Conservation (phyloP, 768 basidiomycete genomes). For the Boletus subcaerulescens region DNA sequence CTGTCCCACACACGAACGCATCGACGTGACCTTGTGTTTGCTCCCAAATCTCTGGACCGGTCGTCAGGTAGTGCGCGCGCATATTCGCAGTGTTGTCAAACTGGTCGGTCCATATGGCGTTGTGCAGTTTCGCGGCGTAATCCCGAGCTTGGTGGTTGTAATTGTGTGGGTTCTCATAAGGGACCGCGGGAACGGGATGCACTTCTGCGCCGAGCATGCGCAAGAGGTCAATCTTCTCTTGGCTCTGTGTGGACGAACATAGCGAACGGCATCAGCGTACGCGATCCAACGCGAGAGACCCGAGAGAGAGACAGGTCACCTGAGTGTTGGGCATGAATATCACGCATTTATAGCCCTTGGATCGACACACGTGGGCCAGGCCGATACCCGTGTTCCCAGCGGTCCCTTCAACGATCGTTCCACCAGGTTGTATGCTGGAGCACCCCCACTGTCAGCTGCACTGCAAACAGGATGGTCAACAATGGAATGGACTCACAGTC, state of each 20-base stretch:
- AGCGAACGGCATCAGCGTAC: not conserved
- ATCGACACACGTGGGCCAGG: slow-evolving; percentile 90
- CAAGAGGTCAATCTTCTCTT: slow-evolving; percentile 97
- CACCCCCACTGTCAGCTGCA: not conserved
- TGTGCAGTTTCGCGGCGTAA: slow-evolving; percentile 67
- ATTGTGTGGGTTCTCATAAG: slow-evolving; percentile 92
- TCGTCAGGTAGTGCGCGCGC: slow-evolving; percentile 80
- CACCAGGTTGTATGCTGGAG: slow-evolving; percentile 79
- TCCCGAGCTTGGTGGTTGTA: slow-evolving; percentile 98
- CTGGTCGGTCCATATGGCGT: slow-evolving; percentile 96
- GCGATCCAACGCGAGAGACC: not conserved
- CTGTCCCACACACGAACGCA: slow-evolving; percentile 92
- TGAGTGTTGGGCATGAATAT: slow-evolving; percentile 99
- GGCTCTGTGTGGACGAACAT: slow-evolving; percentile 52
- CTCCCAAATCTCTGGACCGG: slow-evolving; percentile 96
- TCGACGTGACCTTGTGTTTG: slow-evolving; percentile 79
- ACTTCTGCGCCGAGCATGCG: slow-evolving; percentile 98
- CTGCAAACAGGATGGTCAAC: not conserved
- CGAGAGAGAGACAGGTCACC: slow-evolving; percentile 42
- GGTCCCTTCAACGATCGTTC: slow-evolving; percentile 96
- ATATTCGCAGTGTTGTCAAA: slow-evolving; percentile 97
- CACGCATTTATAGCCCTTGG: slow-evolving; percentile 93
- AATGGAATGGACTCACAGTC: slow-evolving; percentile 61
- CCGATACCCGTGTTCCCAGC: slow-evolving; percentile 99
- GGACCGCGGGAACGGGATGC: slow-evolving; percentile 91